A percentile compares a stretch with the other conserved stretches of the same genome.
These are phyloP conservation scores for Suillus lakei DNA, from an alignment of 768 basidiomycete genomes.

Conservation along the genomic window DNA sequence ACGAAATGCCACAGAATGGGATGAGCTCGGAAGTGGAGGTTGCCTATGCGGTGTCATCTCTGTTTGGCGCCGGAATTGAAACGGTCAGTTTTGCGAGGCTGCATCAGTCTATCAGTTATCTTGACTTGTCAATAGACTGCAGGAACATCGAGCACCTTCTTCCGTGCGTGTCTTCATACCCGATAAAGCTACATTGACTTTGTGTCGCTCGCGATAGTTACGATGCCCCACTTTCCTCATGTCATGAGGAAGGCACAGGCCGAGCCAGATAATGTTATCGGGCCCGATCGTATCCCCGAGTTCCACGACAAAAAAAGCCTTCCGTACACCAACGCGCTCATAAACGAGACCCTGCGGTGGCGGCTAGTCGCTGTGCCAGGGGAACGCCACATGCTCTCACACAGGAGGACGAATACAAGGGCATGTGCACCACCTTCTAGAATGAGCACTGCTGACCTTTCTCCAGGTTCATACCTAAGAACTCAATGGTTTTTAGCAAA, in stretches of 20 bases:
- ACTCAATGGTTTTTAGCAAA: conserved; percentile 24
- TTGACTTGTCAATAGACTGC: not conserved
- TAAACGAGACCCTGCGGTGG: conserved; percentile 12
- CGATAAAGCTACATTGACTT: not conserved
- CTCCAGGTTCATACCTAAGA: conserved; percentile 24
- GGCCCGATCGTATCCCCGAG: conserved; percentile 21
- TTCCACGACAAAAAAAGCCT: conserved; percentile 13
- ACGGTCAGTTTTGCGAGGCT: not conserved
- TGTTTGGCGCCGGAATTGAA: not conserved
- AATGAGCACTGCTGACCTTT: not conserved
- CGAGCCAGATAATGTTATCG: conserved; percentile 31
- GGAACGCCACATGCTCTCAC: conserved; percentile 16
- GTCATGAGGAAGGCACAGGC: conserved; percentile 28
- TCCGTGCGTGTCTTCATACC: not conserved
- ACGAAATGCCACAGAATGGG: not conserved
- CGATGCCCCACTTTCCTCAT: conserved; percentile 30
- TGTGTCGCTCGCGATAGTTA: conserved; percentile 16
- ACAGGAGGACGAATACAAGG: conserved; percentile 21
- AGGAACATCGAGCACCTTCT: not conserved
- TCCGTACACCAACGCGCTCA: conserved; percentile 8
- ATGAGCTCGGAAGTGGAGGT: not conserved
- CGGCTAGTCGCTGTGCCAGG: not conserved
- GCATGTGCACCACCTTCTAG: conserved; percentile 9
- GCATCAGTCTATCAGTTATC: not conserved
- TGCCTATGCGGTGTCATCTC: not conserved